These are phyloP conservation scores for Monilinia fructicola DNA, from an alignment of 2,329 filamentous ascomycete genomes.

Conservation along the genomic window DNA sequence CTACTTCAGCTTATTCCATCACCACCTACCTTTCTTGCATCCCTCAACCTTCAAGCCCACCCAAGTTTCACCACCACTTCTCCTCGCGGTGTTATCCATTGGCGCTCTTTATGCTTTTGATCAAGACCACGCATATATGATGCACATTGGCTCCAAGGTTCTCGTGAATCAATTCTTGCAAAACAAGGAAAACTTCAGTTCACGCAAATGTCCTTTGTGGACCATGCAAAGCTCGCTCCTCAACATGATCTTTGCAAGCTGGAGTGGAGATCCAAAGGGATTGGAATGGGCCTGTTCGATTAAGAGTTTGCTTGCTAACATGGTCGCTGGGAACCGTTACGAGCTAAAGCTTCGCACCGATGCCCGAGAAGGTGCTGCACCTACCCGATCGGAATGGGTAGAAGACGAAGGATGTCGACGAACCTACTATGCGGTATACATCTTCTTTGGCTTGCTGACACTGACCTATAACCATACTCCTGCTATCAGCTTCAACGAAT, in stretches of 20 bases:
- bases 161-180: constrained; percentile 95
- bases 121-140: constrained; percentile 93
- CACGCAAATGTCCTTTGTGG: constrained; percentile 94
- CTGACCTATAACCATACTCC: constrained; percentile 97
- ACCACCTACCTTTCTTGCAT: constrained; percentile 93
- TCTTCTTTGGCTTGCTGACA: constrained; percentile 95
- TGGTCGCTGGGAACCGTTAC: constrained; percentile 96
- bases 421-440: constrained; percentile 98
- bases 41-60: constrained; percentile 85
- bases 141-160: constrained; percentile 96
- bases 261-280: constrained; percentile 97
- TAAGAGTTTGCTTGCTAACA: constrained; percentile 95
- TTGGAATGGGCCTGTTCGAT: constrained; percentile 99
- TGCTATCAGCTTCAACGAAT: constrained; percentile 97
- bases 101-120: constrained; percentile 96
- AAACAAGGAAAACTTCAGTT: constrained; percentile 98
- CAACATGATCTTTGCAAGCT: constrained; percentile 99
- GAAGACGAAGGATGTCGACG: constrained; percentile 95
- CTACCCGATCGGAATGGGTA: constrained; percentile 87
- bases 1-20: constrained; percentile 96
- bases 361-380: constrained; percentile 72
- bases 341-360: constrained; percentile 93
- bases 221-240: constrained; percentile 95
- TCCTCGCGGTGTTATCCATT: constrained; percentile 90
- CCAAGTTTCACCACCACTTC: constrained; percentile 74